A percentile compares a stretch with the other conserved stretches of the same genome.
Evolutionary conservation across 768 basidiomycete genomes (phyloP).

Genomic region (Mycena amicta): DNA sequence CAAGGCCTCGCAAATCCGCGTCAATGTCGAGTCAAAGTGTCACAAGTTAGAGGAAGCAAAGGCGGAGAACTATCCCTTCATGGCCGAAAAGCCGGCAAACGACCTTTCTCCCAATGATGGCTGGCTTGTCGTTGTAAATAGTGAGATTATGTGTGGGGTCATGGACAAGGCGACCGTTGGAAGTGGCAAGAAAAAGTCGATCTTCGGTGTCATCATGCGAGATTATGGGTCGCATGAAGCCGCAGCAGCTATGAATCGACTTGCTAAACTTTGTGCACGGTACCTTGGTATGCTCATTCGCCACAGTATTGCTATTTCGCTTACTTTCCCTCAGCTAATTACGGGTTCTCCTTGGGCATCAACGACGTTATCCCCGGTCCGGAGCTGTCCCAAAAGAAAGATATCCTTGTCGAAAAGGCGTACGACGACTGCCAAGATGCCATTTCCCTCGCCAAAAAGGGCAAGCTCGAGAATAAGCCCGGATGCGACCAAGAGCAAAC

Average conservation of each 20-base stretch:
- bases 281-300: constrained; percentile 69
- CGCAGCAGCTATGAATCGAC: constrained; percentile 90
- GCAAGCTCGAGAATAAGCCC: constrained; percentile 93
- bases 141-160: constrained; percentile 98
- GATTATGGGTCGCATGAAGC: constrained; percentile 97
- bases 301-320: neutral
- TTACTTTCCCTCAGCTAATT: constrained; percentile 72
- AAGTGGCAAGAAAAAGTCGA: constrained; percentile 98
- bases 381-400: constrained; percentile 77
- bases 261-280: constrained; percentile 94
- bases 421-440: constrained; percentile 86
- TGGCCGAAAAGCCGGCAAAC: constrained; percentile 58
- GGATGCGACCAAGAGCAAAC: constrained; percentile 98
- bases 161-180: constrained; percentile 99
- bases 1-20: constrained; percentile 74
- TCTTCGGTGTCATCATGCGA: constrained; percentile 95
- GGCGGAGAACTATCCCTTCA: constrained; percentile 56
- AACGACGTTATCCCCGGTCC: constrained; percentile 98
- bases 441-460: constrained; percentile 88
- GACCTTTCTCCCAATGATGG: constrained; percentile 98
- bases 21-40: constrained; percentile 97
- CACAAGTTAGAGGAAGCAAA: constrained; percentile 84
- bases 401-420: constrained; percentile 82
- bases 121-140: constrained; percentile 95
- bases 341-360: constrained; percentile 96